Evolutionary conservation across 768 basidiomycete genomes (phyloP).

Genomic region (Coprinopsis marcescibilis): DNA sequence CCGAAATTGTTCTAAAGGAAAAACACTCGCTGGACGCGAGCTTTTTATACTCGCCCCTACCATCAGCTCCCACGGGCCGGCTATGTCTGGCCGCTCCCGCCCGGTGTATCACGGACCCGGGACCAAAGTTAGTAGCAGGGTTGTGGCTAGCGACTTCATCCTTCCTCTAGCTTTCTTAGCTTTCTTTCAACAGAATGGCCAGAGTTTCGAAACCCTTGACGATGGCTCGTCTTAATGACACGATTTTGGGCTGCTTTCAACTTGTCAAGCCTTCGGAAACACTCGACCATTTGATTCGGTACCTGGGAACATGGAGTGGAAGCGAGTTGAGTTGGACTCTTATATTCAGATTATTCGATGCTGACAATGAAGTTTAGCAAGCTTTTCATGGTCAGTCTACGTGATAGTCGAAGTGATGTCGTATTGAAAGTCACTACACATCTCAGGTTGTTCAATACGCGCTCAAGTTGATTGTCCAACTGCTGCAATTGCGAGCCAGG

Average conservation of each 20-base stretch:
- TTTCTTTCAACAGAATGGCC: slow-evolving; percentile 33
- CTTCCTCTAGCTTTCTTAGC: background rate
- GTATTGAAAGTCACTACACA: background rate
- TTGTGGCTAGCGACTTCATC: background rate
- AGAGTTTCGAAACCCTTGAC: slow-evolving; percentile 38
- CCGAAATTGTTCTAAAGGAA: slow-evolving; percentile 57
- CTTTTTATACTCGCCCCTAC: slow-evolving; percentile 32
- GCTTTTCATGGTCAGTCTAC: slow-evolving; percentile 55
- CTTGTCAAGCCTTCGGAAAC: slow-evolving; percentile 53
- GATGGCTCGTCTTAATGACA: slow-evolving; percentile 52
- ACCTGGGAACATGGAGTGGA: slow-evolving; percentile 78
- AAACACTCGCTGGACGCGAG: slow-evolving; percentile 16
- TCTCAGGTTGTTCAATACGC: slow-evolving; percentile 66
- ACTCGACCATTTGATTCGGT: slow-evolving; percentile 69
- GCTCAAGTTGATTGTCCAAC: slow-evolving; percentile 62
- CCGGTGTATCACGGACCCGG: slow-evolving; percentile 6
- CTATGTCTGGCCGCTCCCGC: slow-evolving; percentile 18
- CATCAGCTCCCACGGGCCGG: slow-evolving; percentile 34
- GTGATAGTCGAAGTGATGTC: background rate
- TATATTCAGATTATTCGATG: background rate
- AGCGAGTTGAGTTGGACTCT: slow-evolving; percentile 62
- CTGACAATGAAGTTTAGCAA: slow-evolving; percentile 42
- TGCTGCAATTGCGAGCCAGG: slow-evolving; percentile 61
- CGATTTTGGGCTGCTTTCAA: slow-evolving; percentile 58
- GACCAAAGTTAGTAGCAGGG: background rate